Percentiles rank a stretch among this genome's conserved stretches.
phyloP scores from a whole-genome alignment of 148 eudicot species.

The Spergularia bocconei region DNA sequence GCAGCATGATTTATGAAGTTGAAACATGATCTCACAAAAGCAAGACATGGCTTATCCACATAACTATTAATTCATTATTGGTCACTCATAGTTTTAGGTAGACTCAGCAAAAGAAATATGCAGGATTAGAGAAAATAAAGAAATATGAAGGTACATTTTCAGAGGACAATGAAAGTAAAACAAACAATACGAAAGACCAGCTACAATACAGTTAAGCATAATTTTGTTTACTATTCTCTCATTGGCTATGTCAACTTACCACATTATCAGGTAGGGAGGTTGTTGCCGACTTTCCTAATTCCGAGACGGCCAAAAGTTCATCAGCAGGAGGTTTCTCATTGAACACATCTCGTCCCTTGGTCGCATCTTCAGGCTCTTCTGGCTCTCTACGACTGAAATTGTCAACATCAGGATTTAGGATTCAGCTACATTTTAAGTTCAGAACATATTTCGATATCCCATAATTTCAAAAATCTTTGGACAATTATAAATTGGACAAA shows the following conservation, averaged over 20 bases:
- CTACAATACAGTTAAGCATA: neutral
- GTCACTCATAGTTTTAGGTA: neutral
- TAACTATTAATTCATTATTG: neutral
- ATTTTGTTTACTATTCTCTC: neutral
- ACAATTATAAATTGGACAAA: neutral
- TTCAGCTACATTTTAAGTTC: neutral
- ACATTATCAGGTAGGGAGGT: slow-evolving; percentile 94
- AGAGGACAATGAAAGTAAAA: neutral
- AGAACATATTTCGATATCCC: neutral
- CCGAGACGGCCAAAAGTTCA: slow-evolving; percentile 94
- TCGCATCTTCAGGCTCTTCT: slow-evolving; percentile 96
- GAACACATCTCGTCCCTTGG: slow-evolving; percentile 93
- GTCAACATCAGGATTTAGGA: slow-evolving; percentile 18
- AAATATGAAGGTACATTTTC: neutral
- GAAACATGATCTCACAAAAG: neutral
- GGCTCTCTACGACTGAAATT: slow-evolving; percentile 88
- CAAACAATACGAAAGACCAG: neutral
- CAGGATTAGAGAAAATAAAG: neutral
- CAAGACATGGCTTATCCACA: neutral
- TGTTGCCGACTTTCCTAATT: slow-evolving; percentile 79
- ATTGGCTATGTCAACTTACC: slow-evolving; percentile 41
- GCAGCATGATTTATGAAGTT: neutral
- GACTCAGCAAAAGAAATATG: slow-evolving; percentile 4
- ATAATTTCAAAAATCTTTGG: slow-evolving; percentile 1
- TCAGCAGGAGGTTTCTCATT: slow-evolving; percentile 99